Conservation (phyloP, 2,329 filamentous ascomycete species). For the Monosporascus sp. region DNA sequence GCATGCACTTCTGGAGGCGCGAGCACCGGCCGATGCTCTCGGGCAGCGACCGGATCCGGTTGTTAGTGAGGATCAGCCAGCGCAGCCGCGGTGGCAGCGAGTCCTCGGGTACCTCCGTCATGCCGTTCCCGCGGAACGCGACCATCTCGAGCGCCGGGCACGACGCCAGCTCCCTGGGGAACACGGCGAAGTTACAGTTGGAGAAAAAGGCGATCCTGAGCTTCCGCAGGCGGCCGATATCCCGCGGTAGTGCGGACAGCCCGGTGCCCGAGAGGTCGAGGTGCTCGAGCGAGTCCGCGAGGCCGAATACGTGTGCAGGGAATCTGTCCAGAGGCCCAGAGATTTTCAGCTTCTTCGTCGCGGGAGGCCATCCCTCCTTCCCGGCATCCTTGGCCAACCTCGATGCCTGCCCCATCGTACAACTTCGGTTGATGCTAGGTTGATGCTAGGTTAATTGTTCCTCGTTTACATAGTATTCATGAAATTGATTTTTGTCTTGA, state of each 20-base stretch:
- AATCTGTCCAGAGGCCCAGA: conserved; percentile 28
- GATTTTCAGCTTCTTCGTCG: conserved; percentile 31
- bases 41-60: conserved; percentile 34
- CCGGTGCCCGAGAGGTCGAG: conserved; percentile 44
- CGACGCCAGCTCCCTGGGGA: conserved; percentile 35
- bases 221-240: conserved; percentile 34
- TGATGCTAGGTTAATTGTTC: too few relatives aligned
- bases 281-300: conserved; percentile 36
- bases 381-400: too few relatives aligned
- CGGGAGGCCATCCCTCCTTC: neutral
- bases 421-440: too few relatives aligned
- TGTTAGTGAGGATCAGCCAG: conserved; percentile 46
- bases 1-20: conserved; percentile 42
- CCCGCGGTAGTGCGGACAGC: conserved; percentile 34
- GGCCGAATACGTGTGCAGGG: conserved; percentile 34
- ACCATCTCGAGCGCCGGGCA: conserved; percentile 44
- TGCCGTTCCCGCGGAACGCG: conserved; percentile 41
- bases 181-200: conserved; percentile 37
- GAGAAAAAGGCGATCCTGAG: conserved; percentile 44
- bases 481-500: too few relatives aligned
- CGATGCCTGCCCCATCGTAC: too few relatives aligned
- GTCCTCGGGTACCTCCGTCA: conserved; percentile 36
- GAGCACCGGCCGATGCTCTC: conserved; percentile 36
- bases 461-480: too few relatives aligned
- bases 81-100: conserved; percentile 36